Percentiles rank a stretch among this genome's conserved stretches.
phyloP scores from a whole-genome alignment of 2,329 filamentous ascomycete genomes.

The Rhinocladiella mackenziei region DNA sequence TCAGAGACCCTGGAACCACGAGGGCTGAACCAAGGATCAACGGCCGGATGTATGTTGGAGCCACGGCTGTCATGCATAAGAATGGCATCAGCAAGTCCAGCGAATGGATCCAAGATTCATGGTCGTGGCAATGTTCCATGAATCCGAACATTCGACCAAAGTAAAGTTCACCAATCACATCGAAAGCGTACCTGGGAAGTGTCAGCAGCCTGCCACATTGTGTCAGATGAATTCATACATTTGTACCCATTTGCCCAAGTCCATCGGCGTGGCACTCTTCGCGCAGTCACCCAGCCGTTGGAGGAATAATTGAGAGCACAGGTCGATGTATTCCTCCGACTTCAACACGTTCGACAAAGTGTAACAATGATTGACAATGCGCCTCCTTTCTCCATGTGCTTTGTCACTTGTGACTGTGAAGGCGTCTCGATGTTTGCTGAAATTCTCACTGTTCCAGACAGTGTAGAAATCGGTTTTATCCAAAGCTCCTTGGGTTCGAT shows the following conservation, averaged over 20 bases:
- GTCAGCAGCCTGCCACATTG: conserved; percentile 3
- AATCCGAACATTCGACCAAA: conserved; percentile 44
- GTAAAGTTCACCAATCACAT: conserved; percentile 42
- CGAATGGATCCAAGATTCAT: conserved; percentile 38
- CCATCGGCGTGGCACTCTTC: conserved; percentile 19
- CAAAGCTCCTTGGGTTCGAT: conserved; percentile 22
- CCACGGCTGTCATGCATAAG: conserved; percentile 32
- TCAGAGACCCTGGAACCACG: conserved; percentile 26
- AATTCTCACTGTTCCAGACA: conserved; percentile 25
- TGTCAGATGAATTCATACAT: conserved; percentile 24
- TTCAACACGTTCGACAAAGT: conserved; percentile 35
- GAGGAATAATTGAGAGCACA: conserved; percentile 28
- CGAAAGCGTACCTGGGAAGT: conserved; percentile 40
- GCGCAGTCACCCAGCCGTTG: conserved; percentile 24
- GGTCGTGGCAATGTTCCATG: conserved; percentile 38
- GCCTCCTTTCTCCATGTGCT: conserved; percentile 29
- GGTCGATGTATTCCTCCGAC: conserved; percentile 32
- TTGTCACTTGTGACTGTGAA: conserved; percentile 30
- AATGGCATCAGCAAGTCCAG: conserved; percentile 36
- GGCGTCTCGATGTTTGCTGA: conserved; percentile 30
- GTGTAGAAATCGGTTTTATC: conserved; percentile 33
- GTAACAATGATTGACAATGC: conserved; percentile 32
- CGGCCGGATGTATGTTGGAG: conserved; percentile 32
- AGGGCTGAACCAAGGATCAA: conserved; percentile 31
- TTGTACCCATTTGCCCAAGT: conserved; percentile 31